Evolutionary conservation across 768 basidiomycete species (phyloP).

Genomic region (Rhizopogon vulgaris): DNA sequence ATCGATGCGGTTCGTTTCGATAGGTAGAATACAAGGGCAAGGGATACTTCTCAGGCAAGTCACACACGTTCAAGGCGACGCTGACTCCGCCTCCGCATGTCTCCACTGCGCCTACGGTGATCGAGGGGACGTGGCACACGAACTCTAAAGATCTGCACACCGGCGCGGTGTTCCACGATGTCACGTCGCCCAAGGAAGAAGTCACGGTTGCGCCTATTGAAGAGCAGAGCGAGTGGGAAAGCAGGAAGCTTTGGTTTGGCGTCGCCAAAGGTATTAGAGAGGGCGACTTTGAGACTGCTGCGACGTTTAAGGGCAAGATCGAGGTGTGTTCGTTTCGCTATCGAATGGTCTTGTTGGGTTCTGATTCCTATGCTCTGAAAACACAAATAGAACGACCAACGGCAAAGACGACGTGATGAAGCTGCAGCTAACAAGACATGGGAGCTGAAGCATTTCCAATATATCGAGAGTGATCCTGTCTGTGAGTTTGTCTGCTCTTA

Average conservation of each 20-base stretch:
- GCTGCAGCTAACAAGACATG: conserved; percentile 62
- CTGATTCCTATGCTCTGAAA: background rate
- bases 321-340: conserved; percentile 50
- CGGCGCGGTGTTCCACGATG: conserved; percentile 68
- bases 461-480: conserved; percentile 61
- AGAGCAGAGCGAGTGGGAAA: conserved; percentile 80
- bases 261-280: conserved; percentile 90
- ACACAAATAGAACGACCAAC: conserved; percentile 72
- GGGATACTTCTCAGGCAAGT: conserved; percentile 91
- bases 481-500: conserved; percentile 43
- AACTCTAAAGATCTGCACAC: conserved; percentile 45
- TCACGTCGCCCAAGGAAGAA: conserved; percentile 67
- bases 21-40: conserved; percentile 93
- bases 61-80: conserved; percentile 86
- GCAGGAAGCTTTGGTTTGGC: conserved; percentile 72
- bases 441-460: conserved; percentile 72
- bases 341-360: too few relatives aligned
- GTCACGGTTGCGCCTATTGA: conserved; percentile 56
- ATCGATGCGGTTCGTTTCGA: conserved; percentile 33
- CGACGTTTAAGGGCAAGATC: conserved; percentile 81
- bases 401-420: conserved; percentile 85
- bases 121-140: conserved; percentile 82
- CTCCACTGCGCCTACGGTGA: conserved; percentile 39
- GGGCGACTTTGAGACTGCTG: conserved; percentile 89
- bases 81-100: conserved; percentile 46